These are phyloP conservation scores for Sicyos edulis DNA, from an alignment of 306 rosid species.

Conservation along the genomic window DNA sequence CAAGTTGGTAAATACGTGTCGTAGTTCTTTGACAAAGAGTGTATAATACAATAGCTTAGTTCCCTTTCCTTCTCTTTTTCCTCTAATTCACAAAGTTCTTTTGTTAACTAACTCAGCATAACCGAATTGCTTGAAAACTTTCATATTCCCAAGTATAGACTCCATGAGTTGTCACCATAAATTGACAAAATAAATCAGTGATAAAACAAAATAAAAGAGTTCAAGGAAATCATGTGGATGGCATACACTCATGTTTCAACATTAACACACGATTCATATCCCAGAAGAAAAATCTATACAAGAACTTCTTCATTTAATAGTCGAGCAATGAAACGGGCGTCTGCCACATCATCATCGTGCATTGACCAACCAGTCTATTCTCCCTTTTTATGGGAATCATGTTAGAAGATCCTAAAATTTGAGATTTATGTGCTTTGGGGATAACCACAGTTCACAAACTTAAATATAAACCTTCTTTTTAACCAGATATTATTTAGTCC, in stretches of 20 bases:
- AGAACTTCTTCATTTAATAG: neutral
- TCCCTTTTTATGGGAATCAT: constrained; percentile 54
- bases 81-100: neutral
- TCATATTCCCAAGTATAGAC: neutral
- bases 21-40: neutral
- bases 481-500: constrained; percentile 50
- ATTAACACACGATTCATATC: neutral
- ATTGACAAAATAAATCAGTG: neutral
- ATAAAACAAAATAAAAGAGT: neutral
- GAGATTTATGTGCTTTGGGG: constrained; percentile 47
- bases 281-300: neutral
- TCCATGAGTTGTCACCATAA: neutral
- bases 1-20: neutral
- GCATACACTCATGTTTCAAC: neutral
- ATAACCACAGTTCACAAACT: constrained; percentile 55
- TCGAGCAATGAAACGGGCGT: constrained; percentile 32
- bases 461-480: constrained; percentile 52
- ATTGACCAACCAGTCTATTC: constrained; percentile 46
- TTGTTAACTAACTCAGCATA: constrained; percentile 1
- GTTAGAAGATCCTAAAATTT: constrained; percentile 28
- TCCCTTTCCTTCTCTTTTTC: neutral
- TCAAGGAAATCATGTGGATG: neutral
- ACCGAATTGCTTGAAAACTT: neutral
- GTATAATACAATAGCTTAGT: neutral
- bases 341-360: constrained; percentile 56